Evolutionary conservation across 73 alveolate species (phyloP), one percentile per base, ranked within the genome.

Genomic region (Stentor coeruleus): DNA sequence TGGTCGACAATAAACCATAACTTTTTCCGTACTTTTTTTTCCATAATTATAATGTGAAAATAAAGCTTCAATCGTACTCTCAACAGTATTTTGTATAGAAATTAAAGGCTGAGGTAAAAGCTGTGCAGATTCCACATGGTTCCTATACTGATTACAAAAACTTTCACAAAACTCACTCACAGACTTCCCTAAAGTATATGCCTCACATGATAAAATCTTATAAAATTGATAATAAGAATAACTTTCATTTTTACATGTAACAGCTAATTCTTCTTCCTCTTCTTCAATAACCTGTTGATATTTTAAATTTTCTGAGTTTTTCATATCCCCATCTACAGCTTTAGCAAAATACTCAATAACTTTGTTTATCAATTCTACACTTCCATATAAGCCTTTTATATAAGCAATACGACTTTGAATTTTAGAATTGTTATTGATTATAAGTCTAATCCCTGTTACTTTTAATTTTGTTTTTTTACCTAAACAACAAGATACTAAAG

Each of bases 1-100:
- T 14, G 83, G 83, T 31, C 83, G 77, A 40, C 83, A 75, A 2
- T 75, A 40, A 20, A 36, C 39, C 83, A 75, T 75, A 28, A 75
- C 38, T 1, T 75, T 75, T 75, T 75, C 83, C 15, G 83, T 75
- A 39, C 3, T 75, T 1, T 35, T 37, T 38, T 35, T 75, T 75
- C 83, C 83, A 40, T 39, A 75, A 33, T 75, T 75, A 75, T 39
- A 75, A 75, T 75, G 74, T 37, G 39, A 39, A 40, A 75, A 75
- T 14, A 75, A 33, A 20, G 83, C 15, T n/a, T 75, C 33, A 0
- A 75, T 39, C 20, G 83, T 75, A 14, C 38, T 39, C 26, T 75
- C 83, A 15, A 75, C 72, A 6, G 11, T 15, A 14, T 11, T 1
- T 35, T 75, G 26, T 36, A 75, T 75, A 31, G 83, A 75, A 33